Base-by-base conservation (phyloP, 768 basidiomycete species). In the Chiua virens region DNA sequence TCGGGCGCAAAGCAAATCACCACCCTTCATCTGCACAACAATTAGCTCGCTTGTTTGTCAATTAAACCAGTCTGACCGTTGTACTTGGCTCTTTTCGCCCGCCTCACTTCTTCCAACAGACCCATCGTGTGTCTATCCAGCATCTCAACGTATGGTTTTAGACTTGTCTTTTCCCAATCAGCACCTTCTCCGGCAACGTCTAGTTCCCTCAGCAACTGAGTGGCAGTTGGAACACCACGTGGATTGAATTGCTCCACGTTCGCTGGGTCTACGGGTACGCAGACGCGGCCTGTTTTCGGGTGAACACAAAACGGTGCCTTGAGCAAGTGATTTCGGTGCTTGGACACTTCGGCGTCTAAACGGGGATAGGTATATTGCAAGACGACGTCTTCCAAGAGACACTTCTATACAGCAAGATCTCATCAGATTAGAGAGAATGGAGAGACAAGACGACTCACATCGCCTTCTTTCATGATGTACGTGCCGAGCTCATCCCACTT, bases 301-400 rank as follows among this genome's bases (percentile, higher is more conserved):
- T 99, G 97, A 0, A 98, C 76, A 65, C 95, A 97, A 71, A 99
- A 99, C 0, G 97, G 97, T 20, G 92, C 88, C 71, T 99, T 99
- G 47, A 99, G 81, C 73, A 99, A 79, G 75, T 99, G 97, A 73
- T 99, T 98, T 44, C 94, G 81, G 64, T 95, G 92, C 64, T 98
- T 96, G 3, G 94, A 95, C 25, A 99, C 97, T 69, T 99, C 97
- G 14, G 90, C 89, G 68, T 99, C 97, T 47, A 99, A 80, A 13
- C 97, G 85, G 1, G 96, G 96, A 70, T 98, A 99, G 0, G 90
- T 96, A 69, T 97, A 98, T 59, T 92, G 88, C 13, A 99, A 74
- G 42, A 97, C 76, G 52, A 98, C 82, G 54, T 98, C 96, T 66
- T 96, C 87, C 73, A 93, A 52, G 58, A 23, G 56, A 54, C 73